phyloP scores from a whole-genome alignment of 2,329 filamentous ascomycete genomes.

The Esteya vermicola region DNA sequence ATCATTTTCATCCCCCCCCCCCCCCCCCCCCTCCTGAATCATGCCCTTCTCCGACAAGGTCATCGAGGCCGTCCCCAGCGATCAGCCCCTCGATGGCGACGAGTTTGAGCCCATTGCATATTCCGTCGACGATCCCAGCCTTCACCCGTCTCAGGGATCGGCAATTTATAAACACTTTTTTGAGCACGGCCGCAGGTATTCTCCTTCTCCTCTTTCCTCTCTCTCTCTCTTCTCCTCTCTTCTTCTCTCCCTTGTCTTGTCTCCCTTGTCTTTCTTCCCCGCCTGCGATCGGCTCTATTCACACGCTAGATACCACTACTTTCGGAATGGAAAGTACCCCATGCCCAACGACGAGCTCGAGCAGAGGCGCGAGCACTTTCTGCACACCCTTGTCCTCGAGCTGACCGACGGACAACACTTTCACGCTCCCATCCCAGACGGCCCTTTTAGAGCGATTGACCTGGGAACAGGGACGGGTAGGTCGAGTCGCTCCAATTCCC shows the following conservation, averaged over 20 bases:
- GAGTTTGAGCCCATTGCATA: constrained; percentile 3
- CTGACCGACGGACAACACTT: constrained; percentile 7
- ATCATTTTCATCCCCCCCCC: no score
- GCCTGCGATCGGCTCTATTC: neutral
- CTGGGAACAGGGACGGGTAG: constrained; percentile 7
- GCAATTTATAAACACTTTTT: constrained; percentile 8
- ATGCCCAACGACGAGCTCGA: constrained; percentile 16
- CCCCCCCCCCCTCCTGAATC: neutral
- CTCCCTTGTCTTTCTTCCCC: neutral
- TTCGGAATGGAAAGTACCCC: constrained; percentile 14
- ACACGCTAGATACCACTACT: constrained; percentile 13
- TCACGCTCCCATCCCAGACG: constrained; percentile 5
- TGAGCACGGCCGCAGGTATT: constrained; percentile 5
- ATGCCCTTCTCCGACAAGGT: neutral
- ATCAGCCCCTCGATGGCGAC: neutral
- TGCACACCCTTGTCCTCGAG: constrained; percentile 19
- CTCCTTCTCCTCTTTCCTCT: neutral
- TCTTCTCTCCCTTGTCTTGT: neutral
- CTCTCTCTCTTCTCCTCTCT: neutral
- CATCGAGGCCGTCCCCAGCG: constrained; percentile 1
- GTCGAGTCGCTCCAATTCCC: no score
- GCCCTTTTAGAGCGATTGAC: constrained; percentile 6
- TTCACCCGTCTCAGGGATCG: constrained; percentile 3
- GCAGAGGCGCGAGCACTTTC: constrained; percentile 18
- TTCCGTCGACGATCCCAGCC: neutral